Evolutionary conservation across 108 stramenopile species (phyloP).

Genomic region (Ochromonas danica): DNA sequence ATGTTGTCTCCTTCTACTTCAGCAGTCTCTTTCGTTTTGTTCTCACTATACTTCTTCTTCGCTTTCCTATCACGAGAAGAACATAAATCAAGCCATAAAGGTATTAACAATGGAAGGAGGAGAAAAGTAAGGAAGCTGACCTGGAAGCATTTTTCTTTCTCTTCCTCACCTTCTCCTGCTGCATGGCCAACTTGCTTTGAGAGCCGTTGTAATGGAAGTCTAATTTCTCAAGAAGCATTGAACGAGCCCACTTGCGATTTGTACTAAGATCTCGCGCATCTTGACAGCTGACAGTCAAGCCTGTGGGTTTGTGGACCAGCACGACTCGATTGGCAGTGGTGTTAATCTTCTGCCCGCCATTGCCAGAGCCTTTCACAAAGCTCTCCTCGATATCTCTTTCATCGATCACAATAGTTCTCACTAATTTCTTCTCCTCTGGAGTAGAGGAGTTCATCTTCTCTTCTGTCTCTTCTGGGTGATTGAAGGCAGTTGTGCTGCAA

Average conservation of each 20-base stretch:
- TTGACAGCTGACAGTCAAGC: conserved; percentile 45
- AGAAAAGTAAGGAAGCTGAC: no score
- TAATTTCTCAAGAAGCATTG: conserved; percentile 21
- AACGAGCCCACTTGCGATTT: conserved; percentile 18
- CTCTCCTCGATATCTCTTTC: conserved; percentile 22
- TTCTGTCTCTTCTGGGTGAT: no score
- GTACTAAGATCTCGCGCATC: conserved; percentile 31
- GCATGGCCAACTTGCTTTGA: background rate
- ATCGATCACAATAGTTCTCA: background rate
- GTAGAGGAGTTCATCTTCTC: no score
- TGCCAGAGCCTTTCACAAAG: conserved; percentile 42
- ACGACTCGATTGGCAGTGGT: conserved; percentile 53
- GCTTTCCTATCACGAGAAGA: no score
- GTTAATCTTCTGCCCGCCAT: conserved; percentile 56
- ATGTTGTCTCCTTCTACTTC: no score
- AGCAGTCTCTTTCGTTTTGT: no score
- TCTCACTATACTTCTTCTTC: no score
- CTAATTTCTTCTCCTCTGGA: background rate
- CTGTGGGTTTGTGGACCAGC: conserved; percentile 49
- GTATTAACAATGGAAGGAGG: no score
- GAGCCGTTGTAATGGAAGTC: background rate
- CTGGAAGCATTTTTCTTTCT: background rate
- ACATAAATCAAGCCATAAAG: no score
- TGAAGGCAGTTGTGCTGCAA: no score
- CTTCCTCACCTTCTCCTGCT: background rate